Conservation (phyloP, 164 flowering plant genomes). For the grape (Vitis vinifera) region ASM3070453v1 NC_081821.1:682001-682500, state of each 20-base stretch:
- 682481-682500: conserved; percentile 40
- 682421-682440: conserved; percentile 38
- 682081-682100: conserved; percentile 4
- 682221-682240: conserved; percentile 14
- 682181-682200: conserved; percentile 10
- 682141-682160: not conserved
- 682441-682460: conserved; percentile 16
- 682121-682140: no score
- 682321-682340: conserved; percentile 19
- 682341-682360: conserved; percentile 46
- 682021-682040: conserved; percentile 7
- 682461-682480: no score
- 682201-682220: conserved; percentile 11
- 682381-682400: conserved; percentile 41
- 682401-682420: conserved; percentile 45
- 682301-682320: conserved; percentile 17
- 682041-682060: conserved; percentile 9
- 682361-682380: conserved; percentile 28
- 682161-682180: conserved; percentile 7
- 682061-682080: conserved; percentile 9
- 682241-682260: conserved; percentile 13
- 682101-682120: not conserved
- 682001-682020: conserved; percentile 9
- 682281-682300: conserved; percentile 10
- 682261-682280: conserved; percentile 9